Percentiles rank a stretch among this genome's conserved stretches.
These are phyloP conservation scores for Mycena haematopus DNA, from an alignment of 768 basidiomycete species.

Conservation along the genomic window DNA sequence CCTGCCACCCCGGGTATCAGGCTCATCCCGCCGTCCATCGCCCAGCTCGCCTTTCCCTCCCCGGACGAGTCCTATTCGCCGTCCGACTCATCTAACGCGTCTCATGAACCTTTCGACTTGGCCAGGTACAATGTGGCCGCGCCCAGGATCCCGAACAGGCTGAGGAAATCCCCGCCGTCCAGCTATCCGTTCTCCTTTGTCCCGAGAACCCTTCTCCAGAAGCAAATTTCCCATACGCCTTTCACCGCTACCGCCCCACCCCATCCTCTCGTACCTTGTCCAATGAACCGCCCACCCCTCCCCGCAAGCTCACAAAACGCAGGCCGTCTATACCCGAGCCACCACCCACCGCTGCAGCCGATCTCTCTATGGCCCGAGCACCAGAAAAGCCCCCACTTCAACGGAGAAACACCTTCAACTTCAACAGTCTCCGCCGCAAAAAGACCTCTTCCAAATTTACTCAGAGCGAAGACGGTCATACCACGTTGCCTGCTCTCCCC, in stretches of 20 bases:
- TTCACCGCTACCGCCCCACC: constrained; percentile 20
- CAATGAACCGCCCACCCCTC: not conserved
- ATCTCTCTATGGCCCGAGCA: not conserved
- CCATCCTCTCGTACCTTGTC: constrained; percentile 23
- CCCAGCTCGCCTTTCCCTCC: constrained; percentile 28
- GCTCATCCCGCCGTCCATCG: constrained; percentile 18
- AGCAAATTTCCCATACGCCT: constrained; percentile 26
- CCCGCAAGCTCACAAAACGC: constrained; percentile 27
- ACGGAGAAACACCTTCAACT: constrained; percentile 22
- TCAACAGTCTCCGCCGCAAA: constrained; percentile 21
- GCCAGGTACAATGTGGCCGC: not conserved
- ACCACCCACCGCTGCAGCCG: constrained; percentile 1
- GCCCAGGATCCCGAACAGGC: constrained; percentile 15
- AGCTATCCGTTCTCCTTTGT: constrained; percentile 31
- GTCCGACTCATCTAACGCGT: constrained; percentile 22
- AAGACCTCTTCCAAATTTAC: not conserved
- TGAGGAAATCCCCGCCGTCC: constrained; percentile 23
- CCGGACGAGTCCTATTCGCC: constrained; percentile 25
- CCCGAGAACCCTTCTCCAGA: constrained; percentile 19
- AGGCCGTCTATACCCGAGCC: constrained; percentile 11
- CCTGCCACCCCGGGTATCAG: constrained; percentile 22
- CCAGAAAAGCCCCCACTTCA: constrained; percentile 3
- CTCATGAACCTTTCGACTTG: constrained; percentile 17
- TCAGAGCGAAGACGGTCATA: constrained; percentile 14
- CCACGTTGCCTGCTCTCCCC: constrained; percentile 9